Evolutionary conservation across 2,329 filamentous ascomycete species (phyloP).

Genomic region (Leptographium flavum): DNA sequence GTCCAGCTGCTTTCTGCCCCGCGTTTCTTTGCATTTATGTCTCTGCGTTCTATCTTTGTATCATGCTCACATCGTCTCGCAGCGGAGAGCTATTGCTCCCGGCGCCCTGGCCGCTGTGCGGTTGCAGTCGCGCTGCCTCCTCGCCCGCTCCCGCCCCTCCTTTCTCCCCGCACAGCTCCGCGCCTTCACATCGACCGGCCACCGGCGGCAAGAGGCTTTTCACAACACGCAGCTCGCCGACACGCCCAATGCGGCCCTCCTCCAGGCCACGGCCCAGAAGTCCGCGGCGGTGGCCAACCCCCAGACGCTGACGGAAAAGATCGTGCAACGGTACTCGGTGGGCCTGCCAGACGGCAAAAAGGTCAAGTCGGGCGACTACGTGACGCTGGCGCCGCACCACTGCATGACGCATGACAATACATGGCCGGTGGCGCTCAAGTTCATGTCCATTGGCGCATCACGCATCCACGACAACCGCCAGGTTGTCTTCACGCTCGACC

Average conservation of each 20-base stretch:
- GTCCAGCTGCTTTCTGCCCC: too few relatives aligned
- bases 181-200: slow-evolving; percentile 2
- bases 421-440: slow-evolving; percentile 44
- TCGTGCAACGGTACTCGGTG: slow-evolving; percentile 70
- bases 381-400: slow-evolving; percentile 55
- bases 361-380: slow-evolving; percentile 71
- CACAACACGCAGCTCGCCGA: slow-evolving; percentile 52
- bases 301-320: slow-evolving; percentile 86
- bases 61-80: neutral
- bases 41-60: too few relatives aligned
- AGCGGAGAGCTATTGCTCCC: slow-evolving; percentile 5
- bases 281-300: slow-evolving; percentile 26
- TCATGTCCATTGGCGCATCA: slow-evolving; percentile 68
- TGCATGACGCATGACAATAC: slow-evolving; percentile 69
- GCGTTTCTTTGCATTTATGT: too few relatives aligned
- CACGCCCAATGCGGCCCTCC: slow-evolving; percentile 33
- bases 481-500: slow-evolving; percentile 72
- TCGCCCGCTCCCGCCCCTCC: neutral
- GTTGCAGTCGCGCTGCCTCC: neutral
- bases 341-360: slow-evolving; percentile 61
- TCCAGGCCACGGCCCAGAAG: slow-evolving; percentile 28
- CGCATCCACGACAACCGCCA: slow-evolving; percentile 58
- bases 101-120: neutral
- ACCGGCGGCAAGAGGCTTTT: slow-evolving; percentile 28
- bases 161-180: neutral